Percentiles rank a stretch among this genome's conserved stretches.
These are phyloP conservation scores for Vitis hybrid DNA, from an alignment of 177 flowering plant genomes.

Conservation along the genomic window DNA sequence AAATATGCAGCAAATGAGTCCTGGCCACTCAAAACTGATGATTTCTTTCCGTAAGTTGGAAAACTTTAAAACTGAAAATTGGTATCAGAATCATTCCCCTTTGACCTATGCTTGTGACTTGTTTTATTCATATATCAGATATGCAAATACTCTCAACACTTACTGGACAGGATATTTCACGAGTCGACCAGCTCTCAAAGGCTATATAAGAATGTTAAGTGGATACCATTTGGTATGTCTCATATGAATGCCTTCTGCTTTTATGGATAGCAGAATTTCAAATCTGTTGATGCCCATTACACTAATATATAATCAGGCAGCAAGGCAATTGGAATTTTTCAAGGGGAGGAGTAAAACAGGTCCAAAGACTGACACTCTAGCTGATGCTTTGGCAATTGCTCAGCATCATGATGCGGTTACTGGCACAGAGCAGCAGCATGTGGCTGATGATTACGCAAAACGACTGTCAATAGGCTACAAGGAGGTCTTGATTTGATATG, in stretches of 20 bases:
- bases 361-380: conserved; percentile 67
- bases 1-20: conserved; percentile 64
- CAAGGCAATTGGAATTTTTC: conserved; percentile 78
- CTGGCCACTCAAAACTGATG: conserved; percentile 93
- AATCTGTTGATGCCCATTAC: background rate
- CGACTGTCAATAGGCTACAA: conserved; percentile 67
- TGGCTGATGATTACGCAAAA: conserved; percentile 85
- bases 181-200: conserved; percentile 79
- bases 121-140: conserved; percentile 35
- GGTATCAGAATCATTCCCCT: background rate
- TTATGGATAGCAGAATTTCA: too few species aligned
- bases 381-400: conserved; percentile 85
- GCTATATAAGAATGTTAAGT: conserved; percentile 78
- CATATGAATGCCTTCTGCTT: too few species aligned
- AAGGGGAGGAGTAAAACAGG: conserved; percentile 59
- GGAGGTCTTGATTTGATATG: conserved; percentile 43
- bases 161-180: conserved; percentile 95
- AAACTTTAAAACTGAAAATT: background rate
- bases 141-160: conserved; percentile 78
- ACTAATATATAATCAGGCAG: conserved; percentile 50
- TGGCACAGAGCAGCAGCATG: conserved; percentile 90
- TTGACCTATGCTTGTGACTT: background rate
- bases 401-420: conserved; percentile 96
- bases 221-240: conserved; percentile 70
- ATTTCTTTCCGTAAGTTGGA: conserved; percentile 86